Percentiles rank a stretch among this genome's conserved stretches.
These are phyloP conservation scores for Suillus luteus DNA, from an alignment of 768 basidiomycete genomes.

Conservation along the genomic window DNA sequence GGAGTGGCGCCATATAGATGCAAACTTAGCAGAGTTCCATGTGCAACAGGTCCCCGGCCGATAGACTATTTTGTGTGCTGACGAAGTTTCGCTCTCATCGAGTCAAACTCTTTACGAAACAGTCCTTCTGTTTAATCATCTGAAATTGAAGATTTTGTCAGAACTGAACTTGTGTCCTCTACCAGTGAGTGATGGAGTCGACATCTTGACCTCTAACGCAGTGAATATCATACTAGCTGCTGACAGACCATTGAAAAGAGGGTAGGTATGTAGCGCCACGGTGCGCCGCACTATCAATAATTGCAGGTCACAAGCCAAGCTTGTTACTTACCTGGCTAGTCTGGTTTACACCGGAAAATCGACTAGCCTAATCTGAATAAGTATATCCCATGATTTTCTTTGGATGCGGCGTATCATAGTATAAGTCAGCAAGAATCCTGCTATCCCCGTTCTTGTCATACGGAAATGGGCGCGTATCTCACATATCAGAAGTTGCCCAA, in stretches of 20 bases:
- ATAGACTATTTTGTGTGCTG: neutral
- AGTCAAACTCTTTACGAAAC: neutral
- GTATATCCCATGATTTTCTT: neutral
- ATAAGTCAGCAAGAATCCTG: neutral
- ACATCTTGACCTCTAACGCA: neutral
- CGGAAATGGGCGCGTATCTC: neutral
- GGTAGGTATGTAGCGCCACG: neutral
- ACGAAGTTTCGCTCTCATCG: neutral
- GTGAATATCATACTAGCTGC: neutral
- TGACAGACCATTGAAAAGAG: neutral
- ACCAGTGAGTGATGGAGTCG: too few relatives aligned
- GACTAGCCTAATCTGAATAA: neutral
- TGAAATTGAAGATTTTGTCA: neutral
- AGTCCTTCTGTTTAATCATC: neutral
- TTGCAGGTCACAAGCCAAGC: neutral
- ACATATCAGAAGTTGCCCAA: too few relatives aligned
- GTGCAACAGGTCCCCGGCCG: neutral
- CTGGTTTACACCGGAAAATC: neutral
- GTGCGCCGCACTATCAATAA: neutral
- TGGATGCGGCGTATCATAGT: too few relatives aligned
- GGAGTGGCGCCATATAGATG: neutral
- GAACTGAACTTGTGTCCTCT: neutral
- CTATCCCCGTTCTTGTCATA: neutral
- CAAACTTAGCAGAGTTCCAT: neutral
- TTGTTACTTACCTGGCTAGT: neutral